Evolutionary conservation across 352 stramenopile species (phyloP).

Genomic region (Phytophthora meadii): DNA sequence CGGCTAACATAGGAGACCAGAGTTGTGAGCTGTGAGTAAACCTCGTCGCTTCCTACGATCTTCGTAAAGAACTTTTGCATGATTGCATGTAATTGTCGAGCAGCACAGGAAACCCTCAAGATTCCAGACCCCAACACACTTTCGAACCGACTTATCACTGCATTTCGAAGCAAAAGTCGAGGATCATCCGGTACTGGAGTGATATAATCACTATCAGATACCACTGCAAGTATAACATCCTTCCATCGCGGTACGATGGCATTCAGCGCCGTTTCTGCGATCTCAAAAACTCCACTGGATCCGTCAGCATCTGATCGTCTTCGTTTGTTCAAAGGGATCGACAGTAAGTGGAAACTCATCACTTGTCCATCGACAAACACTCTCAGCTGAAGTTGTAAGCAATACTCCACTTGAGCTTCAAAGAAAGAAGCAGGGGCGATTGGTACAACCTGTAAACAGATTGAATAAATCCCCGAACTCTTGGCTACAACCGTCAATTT

Average conservation of each 20-base stretch:
- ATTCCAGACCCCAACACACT: conserved; percentile 27
- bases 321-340: conserved; percentile 35
- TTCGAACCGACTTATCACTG: conserved; percentile 31
- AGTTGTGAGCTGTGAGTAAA: conserved; percentile 30
- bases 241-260: conserved; percentile 28
- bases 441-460: conserved; percentile 28
- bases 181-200: conserved; percentile 16
- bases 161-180: conserved; percentile 27
- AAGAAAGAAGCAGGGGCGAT: conserved; percentile 26
- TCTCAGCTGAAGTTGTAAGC: conserved; percentile 36
- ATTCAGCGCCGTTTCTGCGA: conserved; percentile 27
- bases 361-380: conserved; percentile 32
- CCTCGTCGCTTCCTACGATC: conserved; percentile 20
- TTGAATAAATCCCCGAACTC: conserved; percentile 15
- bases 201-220: conserved; percentile 29
- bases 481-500: conserved; percentile 26
- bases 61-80: conserved; percentile 36
- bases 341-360: conserved; percentile 31
- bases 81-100: conserved; percentile 21
- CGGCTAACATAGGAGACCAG: conserved; percentile 32
- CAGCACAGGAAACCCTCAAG: conserved; percentile 27
- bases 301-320: conserved; percentile 19
- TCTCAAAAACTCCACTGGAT: conserved; percentile 31
- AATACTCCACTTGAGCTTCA: conserved; percentile 34
- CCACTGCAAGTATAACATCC: conserved; percentile 24